Base-by-base conservation (phyloP, 1,139 yeast species). In the Keqinozyma sinolaborantium region DNA sequence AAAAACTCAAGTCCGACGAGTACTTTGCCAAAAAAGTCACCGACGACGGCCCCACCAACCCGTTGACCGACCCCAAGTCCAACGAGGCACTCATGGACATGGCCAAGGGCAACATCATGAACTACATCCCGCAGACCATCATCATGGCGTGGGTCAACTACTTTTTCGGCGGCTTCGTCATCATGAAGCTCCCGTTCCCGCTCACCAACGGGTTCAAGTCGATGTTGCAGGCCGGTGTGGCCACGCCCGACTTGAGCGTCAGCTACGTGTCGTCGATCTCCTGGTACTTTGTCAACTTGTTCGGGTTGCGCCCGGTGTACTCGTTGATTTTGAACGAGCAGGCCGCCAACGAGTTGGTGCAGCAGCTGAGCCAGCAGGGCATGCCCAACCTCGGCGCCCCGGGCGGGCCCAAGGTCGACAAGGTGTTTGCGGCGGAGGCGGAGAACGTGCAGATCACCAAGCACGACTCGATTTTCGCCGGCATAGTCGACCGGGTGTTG, bases 101-200 rank as follows among this genome's bases (percentile, higher is more conserved):
- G 82, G 77, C 90, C 35, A 86, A 86, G 53, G 81, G 83, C 4
- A 90, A 87, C 50, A 64, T 87, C 47, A 79, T 90, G 55, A 85
- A 79, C 57, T 86, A 82, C 53, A 76, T 88, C 13, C 97, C 97
- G 1, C 97, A 92, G 59, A 87, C 97, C 0, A 56, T 88, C 29
- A 83, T 90, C 46, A 90, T 92, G 97, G 90, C 90, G 45, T 92
- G 97, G 96, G 92, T 90, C 43, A 87, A 87, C 53, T 86, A 81
- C 47, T 87, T 92, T 61, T 92, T 88, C 56, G 88, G 94, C 6
- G 97, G 97, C 1, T 87, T 88, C 48, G 83, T 92, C 14, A 75
- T 90, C 30, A 85, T 68, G 73, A 66, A 64, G 42, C 52, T 67
- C 24, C 73, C 73, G 4, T 68, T 67, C 41, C 95, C 96, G 2